Evolutionary conservation across 1,284 basidiomycete species (phyloP).

Genomic region (Ceratobasidium sp.): DNA sequence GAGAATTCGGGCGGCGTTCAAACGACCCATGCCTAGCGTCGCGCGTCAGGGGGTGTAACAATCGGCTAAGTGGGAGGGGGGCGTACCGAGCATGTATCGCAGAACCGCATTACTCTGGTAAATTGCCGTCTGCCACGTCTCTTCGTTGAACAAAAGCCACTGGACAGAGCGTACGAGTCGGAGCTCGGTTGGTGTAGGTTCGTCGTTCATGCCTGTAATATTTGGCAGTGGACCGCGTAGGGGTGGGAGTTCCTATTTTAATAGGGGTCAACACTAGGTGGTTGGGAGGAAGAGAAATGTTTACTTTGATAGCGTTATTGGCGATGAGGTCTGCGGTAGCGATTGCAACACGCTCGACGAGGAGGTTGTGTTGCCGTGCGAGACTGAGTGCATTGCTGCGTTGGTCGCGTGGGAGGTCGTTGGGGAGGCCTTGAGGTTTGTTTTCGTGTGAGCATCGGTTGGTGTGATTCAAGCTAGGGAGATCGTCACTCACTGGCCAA

Average conservation of each 20-base stretch:
- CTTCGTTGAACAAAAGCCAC: slow-evolving; percentile 86
- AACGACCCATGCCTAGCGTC: slow-evolving; percentile 73
- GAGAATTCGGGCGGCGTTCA: slow-evolving; percentile 74
- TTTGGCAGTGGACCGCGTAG: slow-evolving; percentile 71
- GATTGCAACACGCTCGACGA: slow-evolving; percentile 83
- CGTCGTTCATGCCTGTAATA: slow-evolving; percentile 52
- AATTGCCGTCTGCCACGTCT: slow-evolving; percentile 81
- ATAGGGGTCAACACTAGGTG: slow-evolving; percentile 48
- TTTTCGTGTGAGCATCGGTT: not conserved
- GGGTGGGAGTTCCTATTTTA: slow-evolving; percentile 57
- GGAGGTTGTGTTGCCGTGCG: slow-evolving; percentile 85
- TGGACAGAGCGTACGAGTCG: slow-evolving; percentile 88
- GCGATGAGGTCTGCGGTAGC: slow-evolving; percentile 81
- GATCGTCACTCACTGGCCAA: slow-evolving; percentile 63
- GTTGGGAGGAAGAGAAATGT: not conserved
- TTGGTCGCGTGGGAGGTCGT: slow-evolving; percentile 57
- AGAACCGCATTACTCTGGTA: slow-evolving; percentile 86
- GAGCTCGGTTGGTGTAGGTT: slow-evolving; percentile 62
- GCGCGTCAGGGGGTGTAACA: slow-evolving; percentile 36
- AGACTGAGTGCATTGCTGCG: slow-evolving; percentile 79
- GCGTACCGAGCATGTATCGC: slow-evolving; percentile 85
- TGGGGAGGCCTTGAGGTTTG: slow-evolving; percentile 10
- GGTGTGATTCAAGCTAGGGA: no score
- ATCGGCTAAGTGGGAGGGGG: not conserved
- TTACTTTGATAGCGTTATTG: slow-evolving; percentile 63